A percentile compares a stretch with the other conserved stretches of the same genome.
phyloP scores from a whole-genome alignment of 2,329 filamentous ascomycete species.

The Colletotrichum sp. region DNA sequence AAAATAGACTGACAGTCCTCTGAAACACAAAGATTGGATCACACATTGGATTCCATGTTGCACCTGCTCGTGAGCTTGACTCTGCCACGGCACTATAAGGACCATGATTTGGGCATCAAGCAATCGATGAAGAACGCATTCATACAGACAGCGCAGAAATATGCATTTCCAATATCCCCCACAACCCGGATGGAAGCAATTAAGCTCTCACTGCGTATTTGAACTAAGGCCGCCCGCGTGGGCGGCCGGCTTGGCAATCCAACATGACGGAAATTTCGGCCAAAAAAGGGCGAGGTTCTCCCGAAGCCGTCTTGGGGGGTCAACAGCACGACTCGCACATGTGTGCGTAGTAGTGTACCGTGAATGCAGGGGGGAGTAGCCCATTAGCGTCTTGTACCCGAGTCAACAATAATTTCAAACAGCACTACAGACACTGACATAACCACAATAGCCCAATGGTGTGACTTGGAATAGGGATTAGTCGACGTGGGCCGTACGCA shows the following conservation, averaged over 20 bases:
- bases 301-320: neutral
- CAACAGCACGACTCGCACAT: neutral
- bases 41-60: neutral
- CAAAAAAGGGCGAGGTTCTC: neutral
- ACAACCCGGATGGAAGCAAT: neutral
- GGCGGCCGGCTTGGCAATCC: neutral
- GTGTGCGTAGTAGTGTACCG: neutral
- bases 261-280: neutral
- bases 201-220: neutral
- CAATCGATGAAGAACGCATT: neutral
- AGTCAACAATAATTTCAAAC: neutral
- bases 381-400: rapidly evolving
- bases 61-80: neutral
- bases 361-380: neutral
- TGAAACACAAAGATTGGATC: neutral
- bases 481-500: rapidly evolving
- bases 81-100: neutral
- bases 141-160: neutral
- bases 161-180: neutral
- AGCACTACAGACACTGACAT: neutral
- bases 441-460: neutral
- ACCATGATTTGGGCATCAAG: neutral
- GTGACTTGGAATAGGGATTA: neutral
- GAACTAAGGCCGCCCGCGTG: neutral
- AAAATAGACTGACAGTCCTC: neutral